Percentiles rank a stretch among this genome's conserved stretches.
Evolutionary conservation across 805 yeast species (phyloP).

Genomic region (Phaffomyces thermotolerans): DNA sequence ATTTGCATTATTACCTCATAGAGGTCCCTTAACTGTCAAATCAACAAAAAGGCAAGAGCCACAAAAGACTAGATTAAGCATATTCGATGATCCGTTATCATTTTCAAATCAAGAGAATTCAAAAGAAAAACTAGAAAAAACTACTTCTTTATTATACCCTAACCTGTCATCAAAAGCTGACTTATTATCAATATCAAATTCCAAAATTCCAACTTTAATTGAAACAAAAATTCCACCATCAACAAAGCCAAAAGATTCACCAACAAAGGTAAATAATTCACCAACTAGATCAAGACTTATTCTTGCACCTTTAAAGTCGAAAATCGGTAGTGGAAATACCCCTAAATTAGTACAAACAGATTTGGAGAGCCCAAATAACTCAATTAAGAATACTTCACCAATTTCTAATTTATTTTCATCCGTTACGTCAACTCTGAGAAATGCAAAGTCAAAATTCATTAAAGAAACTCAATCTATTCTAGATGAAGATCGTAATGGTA

Average conservation of each 20-base stretch:
- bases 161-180: constrained; percentile 1
- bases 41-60: constrained; percentile 16
- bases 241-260: background rate
- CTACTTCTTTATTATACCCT: constrained; percentile 17
- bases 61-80: constrained; percentile 11
- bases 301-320: background rate
- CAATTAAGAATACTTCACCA: constrained; percentile 16
- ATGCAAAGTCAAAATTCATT: constrained; percentile 17
- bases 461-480: constrained; percentile 11
- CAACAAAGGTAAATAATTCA: background rate
- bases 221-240: constrained; percentile 6
- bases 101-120: constrained; percentile 7
- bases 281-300: background rate
- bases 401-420: constrained; percentile 20
- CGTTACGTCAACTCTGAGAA: constrained; percentile 19
- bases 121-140: constrained; percentile 5
- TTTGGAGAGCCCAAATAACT: constrained; percentile 9
- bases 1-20: constrained; percentile 25
- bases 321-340: constrained; percentile 1
- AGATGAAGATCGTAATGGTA: constrained; percentile 5
- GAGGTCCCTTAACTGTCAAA: constrained; percentile 25
- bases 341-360: constrained; percentile 2
- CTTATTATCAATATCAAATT: background rate
- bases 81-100: constrained; percentile 10
- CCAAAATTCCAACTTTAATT: constrained; percentile 6